Conservation (phyloP, 2,329 filamentous ascomycete species). For the Geosmithia putterillii region DNA sequence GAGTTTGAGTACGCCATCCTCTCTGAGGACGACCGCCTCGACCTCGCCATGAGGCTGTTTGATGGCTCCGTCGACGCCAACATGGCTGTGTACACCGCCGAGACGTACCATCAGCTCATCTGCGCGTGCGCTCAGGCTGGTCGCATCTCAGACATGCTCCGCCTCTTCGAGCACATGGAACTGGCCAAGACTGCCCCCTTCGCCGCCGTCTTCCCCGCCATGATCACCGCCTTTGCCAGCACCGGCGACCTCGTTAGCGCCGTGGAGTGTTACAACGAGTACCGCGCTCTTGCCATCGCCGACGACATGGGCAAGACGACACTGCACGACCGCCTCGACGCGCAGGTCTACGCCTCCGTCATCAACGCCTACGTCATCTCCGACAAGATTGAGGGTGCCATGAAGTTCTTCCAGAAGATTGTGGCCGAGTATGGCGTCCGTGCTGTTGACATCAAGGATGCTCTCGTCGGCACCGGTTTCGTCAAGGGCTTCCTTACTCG, state of each 20-base stretch:
- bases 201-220: slow-evolving; percentile 74
- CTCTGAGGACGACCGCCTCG: slow-evolving; percentile 74
- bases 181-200: slow-evolving; percentile 59
- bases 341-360: slow-evolving; percentile 79
- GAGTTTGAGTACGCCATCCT: slow-evolving; percentile 80
- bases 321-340: slow-evolving; percentile 62
- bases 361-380: slow-evolving; percentile 80
- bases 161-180: slow-evolving; percentile 88
- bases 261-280: slow-evolving; percentile 92
- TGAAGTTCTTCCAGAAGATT: slow-evolving; percentile 77
- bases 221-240: slow-evolving; percentile 88
- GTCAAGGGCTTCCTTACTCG: slow-evolving; percentile 65
- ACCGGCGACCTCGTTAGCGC: slow-evolving; percentile 74
- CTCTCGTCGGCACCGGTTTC: slow-evolving; percentile 61
- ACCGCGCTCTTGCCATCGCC: slow-evolving; percentile 76
- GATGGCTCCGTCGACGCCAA: slow-evolving; percentile 56
- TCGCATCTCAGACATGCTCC: slow-evolving; percentile 77
- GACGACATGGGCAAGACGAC: slow-evolving; percentile 63
- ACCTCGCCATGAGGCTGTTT: slow-evolving; percentile 77
- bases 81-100: slow-evolving; percentile 57
- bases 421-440: slow-evolving; percentile 47
- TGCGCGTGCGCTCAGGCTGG: slow-evolving; percentile 76
- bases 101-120: slow-evolving; percentile 78
- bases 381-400: slow-evolving; percentile 67
- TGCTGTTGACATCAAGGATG: slow-evolving; percentile 53